Evolutionary conservation across 2,329 filamentous ascomycete genomes (phyloP), one percentile per base, ranked within the genome.

Genomic region (Coccinonectria pachysandricola): DNA sequence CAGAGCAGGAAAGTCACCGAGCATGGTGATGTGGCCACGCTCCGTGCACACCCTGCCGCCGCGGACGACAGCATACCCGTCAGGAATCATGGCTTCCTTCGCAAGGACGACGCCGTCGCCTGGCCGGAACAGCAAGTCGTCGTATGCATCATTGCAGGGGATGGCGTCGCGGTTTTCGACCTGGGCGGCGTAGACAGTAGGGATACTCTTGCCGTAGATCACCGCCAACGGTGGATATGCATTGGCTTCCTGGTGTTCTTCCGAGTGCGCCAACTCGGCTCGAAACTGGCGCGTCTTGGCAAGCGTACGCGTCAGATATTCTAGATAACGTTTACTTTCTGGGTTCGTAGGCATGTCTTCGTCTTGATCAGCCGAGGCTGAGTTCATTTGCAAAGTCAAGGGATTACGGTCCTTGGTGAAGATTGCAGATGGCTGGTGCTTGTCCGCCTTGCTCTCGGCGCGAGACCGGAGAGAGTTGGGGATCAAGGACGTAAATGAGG

Each of bases 21-120:
- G 54, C 46, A 96, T 64, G 1, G 82, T 86, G 18, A 95, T 79
- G 57, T 96, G 88, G 0, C 88, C 87, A 3, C 85, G 65, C 39
- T 93, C 84, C 28, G 79, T 86, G 40, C 74, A 78, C 8, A 94
- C 72, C 11, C 84, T 62, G 0, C 86, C 86, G 8, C 77, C 79
- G 23, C 68, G 72, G 2, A 78, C 83, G 18, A 81, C 63, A 24
- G 70, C 65, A 49, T 94, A 95, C 0, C 86, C 86, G 3, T 71
- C 59, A 0, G 87, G 87, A 21, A 92, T 55, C 82, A 92, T 88
- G 0, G 86, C 81, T 35, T 88, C 83, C 26, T 74, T 74, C 0
- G 87, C 83, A 6, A 95, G 66, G 28, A 88, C 85, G 0, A 96
- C 87, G 0, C 87, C 88, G 49, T 96, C 87, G 3, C 87, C 86